Base-by-base conservation (phyloP, 768 basidiomycete species). In the Leucosporidium creatinivorum region DNA sequence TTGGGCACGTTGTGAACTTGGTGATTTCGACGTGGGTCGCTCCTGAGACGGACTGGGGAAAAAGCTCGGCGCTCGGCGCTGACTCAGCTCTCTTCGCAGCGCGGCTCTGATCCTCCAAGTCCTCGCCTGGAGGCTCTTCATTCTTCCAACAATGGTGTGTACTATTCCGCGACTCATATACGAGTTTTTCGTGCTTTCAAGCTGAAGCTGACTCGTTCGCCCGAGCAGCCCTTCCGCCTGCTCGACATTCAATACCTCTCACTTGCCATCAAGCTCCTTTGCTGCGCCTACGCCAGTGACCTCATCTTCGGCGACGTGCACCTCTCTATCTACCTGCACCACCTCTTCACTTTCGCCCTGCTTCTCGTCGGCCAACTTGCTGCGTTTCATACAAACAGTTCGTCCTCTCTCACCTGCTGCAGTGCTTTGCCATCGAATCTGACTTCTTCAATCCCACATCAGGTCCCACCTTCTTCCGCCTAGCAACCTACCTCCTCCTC, bases 331-430 rank as follows among this genome's bases (percentile, higher is more conserved):
- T 69, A 58, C 28, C 26, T 59, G n/a, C 68, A 69, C 39, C 68
- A 69, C 31, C 8, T 62, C 21, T 62, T 69, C 39, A 60, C 51
- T 25, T 65, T 62, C 50, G 10, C 31, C 1, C 31, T 65, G 6
- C 51, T 69, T 10, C 62, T 65, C 50, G 57, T 69, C 56, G 61
- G 64, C 0, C 68, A 66, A 23, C 65, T 65, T 13, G 64, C 64
- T 1, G 57, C 62, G n/a, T 60, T 47, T 26, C 26, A 55, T 10
- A 62, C 61, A 2, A 36, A 62, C 31, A 58, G 68, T 61, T 36
- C 31, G 10, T 23, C 25, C 19, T 49, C n/a, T 13, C 13, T 4
- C 28, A 21, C 1, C 30, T 26, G 5, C 23, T 3, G 5, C 2
- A 25, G 54, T 57, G 52, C n/a, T n/a, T n/a, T n/a, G n/a, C n/a